Base-by-base conservation (phyloP, 2,329 filamentous ascomycete genomes). In the Calonectria henricotiae region DNA sequence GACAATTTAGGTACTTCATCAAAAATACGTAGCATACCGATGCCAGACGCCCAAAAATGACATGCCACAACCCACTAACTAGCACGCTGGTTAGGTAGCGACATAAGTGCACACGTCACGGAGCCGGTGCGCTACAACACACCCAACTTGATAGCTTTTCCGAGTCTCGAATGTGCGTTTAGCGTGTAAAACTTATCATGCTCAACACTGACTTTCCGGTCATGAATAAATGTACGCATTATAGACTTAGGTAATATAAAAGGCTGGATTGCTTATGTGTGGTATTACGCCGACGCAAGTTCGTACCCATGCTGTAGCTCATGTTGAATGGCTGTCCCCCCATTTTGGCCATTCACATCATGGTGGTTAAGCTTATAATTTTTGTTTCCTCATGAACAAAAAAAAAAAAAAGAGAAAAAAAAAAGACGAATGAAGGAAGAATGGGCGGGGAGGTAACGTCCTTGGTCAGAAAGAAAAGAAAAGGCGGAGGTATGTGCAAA, bases 281-380 rank as follows among this genome's bases (percentile, higher is more conserved):
- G 68, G 65, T 70, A 70, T 68, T 47, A 60, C 47, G 60, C 68
- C 65, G 51, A 70, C 43, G 65, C 64, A 68, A 64, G 62, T 67
- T 66, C 68, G 71, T 73, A 73, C 54, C 62, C 63, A 60, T 65
- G 71, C 71, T 72, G 67, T 79, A 80, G 79, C 79, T 78, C 80
- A 81, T 80, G 80, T 81, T 79, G 78, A 81, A 80, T 80, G 78
- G 70, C 75, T 77, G 73, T 20, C 37, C 69, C 67, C 65, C 65
- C 58, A 68, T 37, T 46, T 66, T 72, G 74, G 76, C 74, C 76
- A 74, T 76, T 78, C 74, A 67, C 62, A 67, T 72, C 51, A 49
- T 67, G 67, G 51, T 71, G 37, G 70, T 76, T 77, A 75, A 76
- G 74, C 73, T 77, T 71, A 73, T 69, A 67, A 68, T 69, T 74